A percentile compares a stretch with the other conserved stretches of the same genome.
These are phyloP conservation scores for Kuraishia ogatae DNA, from an alignment of 805 yeast species.

Conservation along the genomic window DNA sequence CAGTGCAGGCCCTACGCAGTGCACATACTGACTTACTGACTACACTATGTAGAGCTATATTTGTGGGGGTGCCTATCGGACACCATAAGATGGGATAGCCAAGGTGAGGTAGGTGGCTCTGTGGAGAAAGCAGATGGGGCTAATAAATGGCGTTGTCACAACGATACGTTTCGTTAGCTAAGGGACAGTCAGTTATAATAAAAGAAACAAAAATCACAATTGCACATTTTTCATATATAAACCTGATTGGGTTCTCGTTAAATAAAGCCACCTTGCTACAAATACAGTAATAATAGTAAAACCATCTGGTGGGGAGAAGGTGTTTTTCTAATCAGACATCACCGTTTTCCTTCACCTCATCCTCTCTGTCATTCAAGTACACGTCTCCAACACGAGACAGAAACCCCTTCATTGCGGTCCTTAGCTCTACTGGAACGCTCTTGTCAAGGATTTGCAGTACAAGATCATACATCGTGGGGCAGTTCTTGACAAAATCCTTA, in stretches of 20 bases:
- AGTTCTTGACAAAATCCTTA: constrained; percentile 51
- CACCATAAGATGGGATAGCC: neutral
- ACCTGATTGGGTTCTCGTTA: neutral
- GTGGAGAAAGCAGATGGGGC: neutral
- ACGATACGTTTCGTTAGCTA: too few relatives aligned
- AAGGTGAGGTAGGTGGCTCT: neutral
- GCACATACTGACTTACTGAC: neutral
- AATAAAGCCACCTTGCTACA: neutral
- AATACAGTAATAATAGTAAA: neutral
- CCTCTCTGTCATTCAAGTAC: constrained; percentile 14
- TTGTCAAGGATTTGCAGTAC: constrained; percentile 54
- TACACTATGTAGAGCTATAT: too few relatives aligned
- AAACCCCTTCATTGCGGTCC: constrained; percentile 52
- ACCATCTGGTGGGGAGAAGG: neutral
- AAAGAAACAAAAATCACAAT: neutral
- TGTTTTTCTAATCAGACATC: neutral
- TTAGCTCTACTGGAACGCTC: constrained; percentile 50
- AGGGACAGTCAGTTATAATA: too few relatives aligned
- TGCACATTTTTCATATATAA: neutral
- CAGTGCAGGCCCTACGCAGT: too few relatives aligned
- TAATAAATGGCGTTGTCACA: too few relatives aligned
- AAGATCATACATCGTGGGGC: constrained; percentile 53
- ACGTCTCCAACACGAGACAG: constrained; percentile 41
- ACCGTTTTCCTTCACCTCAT: neutral
- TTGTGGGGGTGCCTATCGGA: neutral